Percentiles rank a stretch among this genome's conserved stretches.
Evolutionary conservation across 306 rosid genomes (phyloP).

Genomic region (Nissolia schottii): DNA sequence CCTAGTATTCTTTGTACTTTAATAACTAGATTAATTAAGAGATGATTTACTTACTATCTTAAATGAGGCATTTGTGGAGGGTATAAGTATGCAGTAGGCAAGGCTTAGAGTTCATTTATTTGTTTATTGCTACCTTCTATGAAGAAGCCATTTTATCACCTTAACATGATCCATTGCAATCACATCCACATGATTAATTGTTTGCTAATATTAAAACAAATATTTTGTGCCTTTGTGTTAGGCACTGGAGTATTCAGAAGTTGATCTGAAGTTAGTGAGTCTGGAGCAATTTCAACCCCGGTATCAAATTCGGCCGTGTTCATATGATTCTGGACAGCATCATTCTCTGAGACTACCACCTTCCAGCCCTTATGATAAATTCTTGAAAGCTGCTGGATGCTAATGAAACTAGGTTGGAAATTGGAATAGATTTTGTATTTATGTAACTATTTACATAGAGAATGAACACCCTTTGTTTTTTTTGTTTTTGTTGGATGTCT

Average conservation of each 20-base stretch:
- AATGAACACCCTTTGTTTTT: background rate
- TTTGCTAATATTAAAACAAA: background rate
- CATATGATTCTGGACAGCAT: constrained; percentile 45
- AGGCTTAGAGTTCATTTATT: background rate
- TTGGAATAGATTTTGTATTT: background rate
- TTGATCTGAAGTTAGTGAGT: constrained; percentile 38
- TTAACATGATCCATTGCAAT: background rate
- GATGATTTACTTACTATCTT: background rate
- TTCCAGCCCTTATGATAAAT: constrained; percentile 85
- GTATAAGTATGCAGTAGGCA: background rate
- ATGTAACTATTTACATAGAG: constrained; percentile 17
- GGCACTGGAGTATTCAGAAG: constrained; percentile 48
- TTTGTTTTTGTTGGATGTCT: background rate
- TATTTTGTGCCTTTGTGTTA: constrained; percentile 29
- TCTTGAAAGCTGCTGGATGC: constrained; percentile 92
- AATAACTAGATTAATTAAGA: background rate
- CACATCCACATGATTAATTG: background rate
- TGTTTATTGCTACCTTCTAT: background rate
- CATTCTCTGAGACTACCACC: constrained; percentile 73
- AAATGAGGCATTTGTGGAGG: background rate
- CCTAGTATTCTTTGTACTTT: background rate
- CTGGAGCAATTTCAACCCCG: constrained; percentile 36
- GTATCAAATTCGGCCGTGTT: constrained; percentile 43
- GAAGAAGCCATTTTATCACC: background rate
- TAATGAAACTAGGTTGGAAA: constrained; percentile 20